Conservation (phyloP, 768 basidiomycete genomes). For the Butyriboletus loyo region DNA sequence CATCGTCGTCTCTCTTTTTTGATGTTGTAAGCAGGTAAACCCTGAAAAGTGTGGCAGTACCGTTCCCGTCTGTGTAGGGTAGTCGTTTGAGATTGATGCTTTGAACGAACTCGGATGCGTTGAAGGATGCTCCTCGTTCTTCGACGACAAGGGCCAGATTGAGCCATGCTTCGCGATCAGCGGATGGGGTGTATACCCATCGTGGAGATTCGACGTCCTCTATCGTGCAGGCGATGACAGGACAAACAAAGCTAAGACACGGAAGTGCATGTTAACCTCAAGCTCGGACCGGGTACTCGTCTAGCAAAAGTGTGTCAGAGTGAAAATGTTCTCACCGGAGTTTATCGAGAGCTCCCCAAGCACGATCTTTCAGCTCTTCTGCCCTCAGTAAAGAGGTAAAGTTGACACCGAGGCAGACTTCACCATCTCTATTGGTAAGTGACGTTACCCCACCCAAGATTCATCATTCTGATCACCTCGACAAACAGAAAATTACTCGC, state of each 20-base stretch:
- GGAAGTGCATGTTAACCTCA: neutral
- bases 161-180: slow-evolving; percentile 22
- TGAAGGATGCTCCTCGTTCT: slow-evolving; percentile 11
- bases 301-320: too few relatives aligned
- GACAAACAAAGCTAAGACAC: slow-evolving; percentile 13
- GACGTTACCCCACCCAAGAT: neutral
- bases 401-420: slow-evolving; percentile 18
- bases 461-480: neutral
- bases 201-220: slow-evolving; percentile 12
- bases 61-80: slow-evolving; percentile 13
- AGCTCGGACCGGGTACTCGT: neutral
- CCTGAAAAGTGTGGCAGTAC: neutral
- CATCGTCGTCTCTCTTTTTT: neutral
- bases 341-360: slow-evolving; percentile 15
- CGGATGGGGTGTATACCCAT: slow-evolving; percentile 22
- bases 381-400: slow-evolving; percentile 7
- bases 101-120: slow-evolving; percentile 16
- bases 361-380: slow-evolving; percentile 7
- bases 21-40: slow-evolving; percentile 12
- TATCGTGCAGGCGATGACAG: slow-evolving; percentile 13
- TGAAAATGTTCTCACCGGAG: slow-evolving; percentile 10
- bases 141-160: slow-evolving; percentile 18
- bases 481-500: slow-evolving; percentile 1
- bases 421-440: slow-evolving; percentile 8
- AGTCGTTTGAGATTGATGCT: slow-evolving; percentile 16